These are phyloP conservation scores for Pisolithus sp. DNA, from an alignment of 768 basidiomycete genomes.

Conservation along the genomic window DNA sequence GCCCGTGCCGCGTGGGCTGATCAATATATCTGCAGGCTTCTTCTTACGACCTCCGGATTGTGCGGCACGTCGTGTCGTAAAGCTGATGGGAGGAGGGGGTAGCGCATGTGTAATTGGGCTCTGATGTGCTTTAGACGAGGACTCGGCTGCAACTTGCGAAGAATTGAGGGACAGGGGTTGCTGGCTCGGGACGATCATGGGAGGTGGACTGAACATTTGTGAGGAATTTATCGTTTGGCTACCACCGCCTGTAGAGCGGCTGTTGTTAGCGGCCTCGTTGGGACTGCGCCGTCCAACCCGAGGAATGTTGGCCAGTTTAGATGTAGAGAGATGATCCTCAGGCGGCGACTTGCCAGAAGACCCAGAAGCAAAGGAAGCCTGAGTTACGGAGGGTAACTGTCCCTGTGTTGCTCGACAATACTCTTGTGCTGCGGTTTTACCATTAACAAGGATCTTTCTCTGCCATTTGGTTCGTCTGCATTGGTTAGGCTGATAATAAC, in stretches of 20 bases:
- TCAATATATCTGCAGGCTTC: constrained; percentile 76
- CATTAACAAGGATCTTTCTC: constrained; percentile 56
- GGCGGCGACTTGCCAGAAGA: constrained; percentile 22
- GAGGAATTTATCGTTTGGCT: constrained; percentile 19
- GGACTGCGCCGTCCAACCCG: constrained; percentile 36
- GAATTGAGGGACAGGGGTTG: constrained; percentile 12
- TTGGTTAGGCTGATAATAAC: constrained; percentile 57
- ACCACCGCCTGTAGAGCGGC: constrained; percentile 17
- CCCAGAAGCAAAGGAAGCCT: constrained; percentile 21
- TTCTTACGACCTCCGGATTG: constrained; percentile 54
- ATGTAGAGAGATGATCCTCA: constrained; percentile 20
- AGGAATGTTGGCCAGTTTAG: constrained; percentile 19
- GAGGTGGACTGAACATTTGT: constrained; percentile 18
- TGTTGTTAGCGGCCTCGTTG: constrained; percentile 17
- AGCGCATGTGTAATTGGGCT: constrained; percentile 33
- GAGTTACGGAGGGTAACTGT: constrained; percentile 41
- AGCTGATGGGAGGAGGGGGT: constrained; percentile 69
- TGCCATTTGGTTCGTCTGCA: constrained; percentile 49
- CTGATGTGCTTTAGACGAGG: constrained; percentile 19
- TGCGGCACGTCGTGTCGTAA: constrained; percentile 66
- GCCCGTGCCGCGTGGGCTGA: constrained; percentile 60
- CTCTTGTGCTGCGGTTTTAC: constrained; percentile 70
- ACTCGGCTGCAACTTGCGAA: constrained; percentile 14
- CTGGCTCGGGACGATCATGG: constrained; percentile 21
- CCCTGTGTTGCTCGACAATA: constrained; percentile 63